Conservation (phyloP, 2,329 filamentous ascomycete genomes). For the Daldinia sp. region DNA sequence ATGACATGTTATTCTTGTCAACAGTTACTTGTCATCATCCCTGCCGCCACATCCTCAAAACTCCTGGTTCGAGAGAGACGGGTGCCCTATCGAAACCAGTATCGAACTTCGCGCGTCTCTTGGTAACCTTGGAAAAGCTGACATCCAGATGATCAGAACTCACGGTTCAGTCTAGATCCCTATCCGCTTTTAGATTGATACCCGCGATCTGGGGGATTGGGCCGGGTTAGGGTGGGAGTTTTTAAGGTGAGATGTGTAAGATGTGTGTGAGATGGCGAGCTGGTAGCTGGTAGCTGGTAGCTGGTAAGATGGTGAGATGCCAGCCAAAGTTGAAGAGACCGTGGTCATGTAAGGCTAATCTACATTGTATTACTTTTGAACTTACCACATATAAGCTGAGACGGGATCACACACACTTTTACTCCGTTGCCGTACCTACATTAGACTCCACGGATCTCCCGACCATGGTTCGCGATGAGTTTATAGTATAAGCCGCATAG, state of each 20-base stretch:
- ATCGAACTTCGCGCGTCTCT: conserved; percentile 7
- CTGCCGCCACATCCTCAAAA: not conserved
- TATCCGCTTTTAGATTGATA: conserved; percentile 26
- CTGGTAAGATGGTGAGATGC: not conserved
- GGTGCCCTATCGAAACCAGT: conserved; percentile 2
- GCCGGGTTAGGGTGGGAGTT: not conserved
- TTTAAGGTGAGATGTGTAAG: conserved; percentile 26
- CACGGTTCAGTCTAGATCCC: conserved; percentile 30
- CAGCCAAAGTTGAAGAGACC: conserved; percentile 10
- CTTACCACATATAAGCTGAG: conserved; percentile 27
- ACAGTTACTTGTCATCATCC: conserved; percentile 1
- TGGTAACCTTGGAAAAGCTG: conserved; percentile 17
- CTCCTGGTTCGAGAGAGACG: conserved; percentile 4
- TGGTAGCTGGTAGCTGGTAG: no score
- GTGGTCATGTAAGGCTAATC: conserved; percentile 32
- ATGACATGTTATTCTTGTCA: not conserved
- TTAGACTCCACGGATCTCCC: conserved; percentile 27
- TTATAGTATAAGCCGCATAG: conserved; percentile 33
- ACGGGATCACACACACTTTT: conserved; percentile 20
- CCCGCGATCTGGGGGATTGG: conserved; percentile 31
- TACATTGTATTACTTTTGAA: conserved; percentile 22
- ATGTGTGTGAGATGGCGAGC: conserved; percentile 22
- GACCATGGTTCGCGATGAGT: conserved; percentile 31
- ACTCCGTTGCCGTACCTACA: conserved; percentile 27
- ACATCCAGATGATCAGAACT: conserved; percentile 19